Percentiles rank a stretch among this genome's conserved stretches.
Evolutionary conservation across 1,284 basidiomycete species (phyloP).

Genomic region (Boletus sp.): DNA sequence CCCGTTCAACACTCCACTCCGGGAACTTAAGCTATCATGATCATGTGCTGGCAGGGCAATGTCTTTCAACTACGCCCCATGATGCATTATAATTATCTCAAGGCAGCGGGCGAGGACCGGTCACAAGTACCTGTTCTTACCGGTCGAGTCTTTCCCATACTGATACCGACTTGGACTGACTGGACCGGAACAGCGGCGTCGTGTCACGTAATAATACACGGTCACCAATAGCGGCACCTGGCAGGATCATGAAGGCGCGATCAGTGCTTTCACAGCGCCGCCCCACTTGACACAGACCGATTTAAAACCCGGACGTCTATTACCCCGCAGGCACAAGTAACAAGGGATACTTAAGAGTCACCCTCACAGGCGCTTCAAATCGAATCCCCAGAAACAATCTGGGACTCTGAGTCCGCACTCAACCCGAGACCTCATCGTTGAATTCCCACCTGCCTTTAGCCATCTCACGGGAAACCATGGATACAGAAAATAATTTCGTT

Average conservation of each 20-base stretch:
- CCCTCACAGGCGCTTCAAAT: neutral
- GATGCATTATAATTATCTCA: too few relatives aligned
- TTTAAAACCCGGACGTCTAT: neutral
- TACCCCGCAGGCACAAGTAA: neutral
- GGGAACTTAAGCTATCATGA: too few relatives aligned
- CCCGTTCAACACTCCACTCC: too few relatives aligned
- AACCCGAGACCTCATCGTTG: slow-evolving; percentile 1
- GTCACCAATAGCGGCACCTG: neutral
- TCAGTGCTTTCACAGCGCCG: neutral
- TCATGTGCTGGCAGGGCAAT: too few relatives aligned
- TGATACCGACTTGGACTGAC: too few relatives aligned
- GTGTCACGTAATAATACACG: slow-evolving; percentile 6
- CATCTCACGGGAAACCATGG: slow-evolving; percentile 17
- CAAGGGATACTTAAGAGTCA: neutral
- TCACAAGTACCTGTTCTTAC: too few relatives aligned
- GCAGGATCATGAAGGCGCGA: too few relatives aligned
- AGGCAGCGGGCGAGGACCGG: too few relatives aligned
- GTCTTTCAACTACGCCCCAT: too few relatives aligned
- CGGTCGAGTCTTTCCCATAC: too few relatives aligned
- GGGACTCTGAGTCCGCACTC: neutral
- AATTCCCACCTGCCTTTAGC: neutral
- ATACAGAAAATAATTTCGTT: slow-evolving; percentile 24
- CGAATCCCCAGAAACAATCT: neutral
- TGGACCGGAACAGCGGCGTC: neutral
- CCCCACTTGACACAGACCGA: neutral